Percentiles rank a stretch among this genome's conserved stretches.
phyloP scores from a whole-genome alignment of 2,329 filamentous ascomycete genomes.

The Trichoderma simmonsii region DNA sequence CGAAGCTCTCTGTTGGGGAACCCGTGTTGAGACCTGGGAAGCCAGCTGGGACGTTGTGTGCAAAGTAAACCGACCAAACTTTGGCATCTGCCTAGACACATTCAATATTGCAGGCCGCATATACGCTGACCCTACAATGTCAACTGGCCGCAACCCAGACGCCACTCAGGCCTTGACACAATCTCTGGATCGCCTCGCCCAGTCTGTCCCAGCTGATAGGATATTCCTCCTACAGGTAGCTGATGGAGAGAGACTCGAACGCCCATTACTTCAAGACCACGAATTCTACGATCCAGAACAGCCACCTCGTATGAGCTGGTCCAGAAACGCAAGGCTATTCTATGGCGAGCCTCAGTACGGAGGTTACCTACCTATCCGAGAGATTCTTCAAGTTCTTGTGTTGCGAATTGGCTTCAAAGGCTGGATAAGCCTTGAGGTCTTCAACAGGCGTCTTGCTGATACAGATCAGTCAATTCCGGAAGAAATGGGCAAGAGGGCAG shows the following conservation, averaged over 20 bases:
- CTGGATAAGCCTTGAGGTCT: slow-evolving; percentile 72
- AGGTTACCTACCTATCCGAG: slow-evolving; percentile 63
- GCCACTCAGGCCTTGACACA: slow-evolving; percentile 53
- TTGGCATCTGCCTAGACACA: slow-evolving; percentile 73
- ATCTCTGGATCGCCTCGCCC: slow-evolving; percentile 54
- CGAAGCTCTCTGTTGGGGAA: slow-evolving; percentile 71
- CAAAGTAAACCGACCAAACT: slow-evolving; percentile 64
- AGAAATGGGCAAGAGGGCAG: slow-evolving; percentile 54
- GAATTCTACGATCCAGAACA: slow-evolving; percentile 34
- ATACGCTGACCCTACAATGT: slow-evolving; percentile 63
- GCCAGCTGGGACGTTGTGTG: slow-evolving; percentile 65
- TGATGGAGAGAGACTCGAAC: slow-evolving; percentile 62
- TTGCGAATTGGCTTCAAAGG: slow-evolving; percentile 63
- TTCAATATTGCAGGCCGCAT: slow-evolving; percentile 73
- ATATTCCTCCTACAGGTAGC: slow-evolving; percentile 76
- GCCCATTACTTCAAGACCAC: slow-evolving; percentile 54
- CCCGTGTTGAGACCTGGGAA: slow-evolving; percentile 69
- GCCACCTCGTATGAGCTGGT: slow-evolving; percentile 69
- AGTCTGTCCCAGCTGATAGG: slow-evolving; percentile 57
- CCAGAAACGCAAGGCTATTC: slow-evolving; percentile 63
- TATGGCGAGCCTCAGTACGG: slow-evolving; percentile 55
- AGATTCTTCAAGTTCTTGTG: slow-evolving; percentile 60
- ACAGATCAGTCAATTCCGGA: slow-evolving; percentile 61
- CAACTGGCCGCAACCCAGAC: slow-evolving; percentile 48
- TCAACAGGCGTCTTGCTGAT: slow-evolving; percentile 40